Conservation (phyloP, 805 yeast genomes). For the Ogataea pini region DNA sequence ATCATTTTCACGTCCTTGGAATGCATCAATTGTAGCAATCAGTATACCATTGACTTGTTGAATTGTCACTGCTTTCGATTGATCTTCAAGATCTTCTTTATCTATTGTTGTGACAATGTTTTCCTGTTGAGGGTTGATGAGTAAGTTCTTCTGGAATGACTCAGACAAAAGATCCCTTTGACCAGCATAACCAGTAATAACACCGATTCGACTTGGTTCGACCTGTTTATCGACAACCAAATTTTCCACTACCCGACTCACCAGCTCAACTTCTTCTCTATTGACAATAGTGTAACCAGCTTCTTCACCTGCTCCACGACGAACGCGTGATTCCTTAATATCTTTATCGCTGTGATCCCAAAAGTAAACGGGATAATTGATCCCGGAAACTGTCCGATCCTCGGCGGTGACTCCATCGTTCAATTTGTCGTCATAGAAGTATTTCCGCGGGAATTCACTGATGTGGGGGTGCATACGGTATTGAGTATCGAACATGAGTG, state of each 20-base stretch:
- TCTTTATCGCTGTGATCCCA: conserved; percentile 55
- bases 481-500: conserved; percentile 75
- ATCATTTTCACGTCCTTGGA: conserved; percentile 89
- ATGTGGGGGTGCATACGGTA: conserved; percentile 97
- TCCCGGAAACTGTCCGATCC: conserved; percentile 47
- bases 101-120: conserved; percentile 55
- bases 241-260: conserved; percentile 48
- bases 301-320: conserved; percentile 39
- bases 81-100: conserved; percentile 56
- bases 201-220: conserved; percentile 52
- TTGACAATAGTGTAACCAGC: conserved; percentile 62
- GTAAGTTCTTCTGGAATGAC: conserved; percentile 46
- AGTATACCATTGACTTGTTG: conserved; percentile 47
- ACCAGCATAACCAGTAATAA: conserved; percentile 76
- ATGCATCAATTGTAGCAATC: conserved; percentile 77
- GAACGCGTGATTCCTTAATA: conserved; percentile 48
- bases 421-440: conserved; percentile 72
- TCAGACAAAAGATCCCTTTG: conserved; percentile 65
- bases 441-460: conserved; percentile 76
- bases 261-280: conserved; percentile 49
- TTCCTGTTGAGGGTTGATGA: conserved; percentile 55
- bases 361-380: conserved; percentile 57
- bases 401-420: conserved; percentile 65
- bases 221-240: conserved; percentile 58
- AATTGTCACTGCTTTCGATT: conserved; percentile 44